These are phyloP conservation scores for Picea abies DNA, from an alignment of 83 land plant species.

Conservation along the genomic window DNA sequence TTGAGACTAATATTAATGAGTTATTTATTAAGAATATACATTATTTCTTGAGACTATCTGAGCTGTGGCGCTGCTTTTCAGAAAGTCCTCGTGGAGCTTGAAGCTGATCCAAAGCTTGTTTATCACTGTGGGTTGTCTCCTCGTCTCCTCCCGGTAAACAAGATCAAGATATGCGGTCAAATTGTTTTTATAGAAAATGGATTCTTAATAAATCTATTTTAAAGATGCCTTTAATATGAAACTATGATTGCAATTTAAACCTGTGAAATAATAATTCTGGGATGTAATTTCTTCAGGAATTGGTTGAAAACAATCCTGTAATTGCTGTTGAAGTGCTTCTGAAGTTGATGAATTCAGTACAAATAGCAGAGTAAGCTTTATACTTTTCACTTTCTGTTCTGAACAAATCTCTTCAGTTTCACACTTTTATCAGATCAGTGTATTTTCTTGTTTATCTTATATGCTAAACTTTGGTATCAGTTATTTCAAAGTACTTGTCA, in stretches of 20 bases:
- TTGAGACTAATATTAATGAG: background rate
- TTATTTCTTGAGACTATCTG: background rate
- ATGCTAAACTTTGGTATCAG: slow-evolving; percentile 37
- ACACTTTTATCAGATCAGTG: background rate
- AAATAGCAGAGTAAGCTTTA: slow-evolving; percentile 81
- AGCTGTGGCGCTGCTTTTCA: slow-evolving; percentile 25
- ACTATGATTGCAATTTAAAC: background rate
- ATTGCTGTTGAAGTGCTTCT: slow-evolving; percentile 94
- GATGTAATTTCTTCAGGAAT: slow-evolving; percentile 50
- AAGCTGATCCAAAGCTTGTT: slow-evolving; percentile 93
- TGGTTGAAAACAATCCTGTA: slow-evolving; percentile 94
- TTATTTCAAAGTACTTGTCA: slow-evolving; percentile 85
- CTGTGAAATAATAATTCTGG: background rate
- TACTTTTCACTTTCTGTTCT: background rate
- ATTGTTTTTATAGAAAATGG: background rate
- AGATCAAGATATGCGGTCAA: background rate
- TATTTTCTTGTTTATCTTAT: slow-evolving; percentile 15
- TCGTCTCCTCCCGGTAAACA: slow-evolving; percentile 82
- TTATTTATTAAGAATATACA: background rate
- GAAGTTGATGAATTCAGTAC: slow-evolving; percentile 89
- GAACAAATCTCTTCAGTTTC: background rate
- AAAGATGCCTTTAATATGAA: background rate
- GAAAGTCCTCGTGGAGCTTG: slow-evolving; percentile 85
- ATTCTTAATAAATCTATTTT: background rate
- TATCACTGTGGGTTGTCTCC: slow-evolving; percentile 99